Evolutionary conservation across 2,329 filamentous ascomycete genomes (phyloP), one percentile per base, ranked within the genome.

Genomic region (Hypoxylon sp.): DNA sequence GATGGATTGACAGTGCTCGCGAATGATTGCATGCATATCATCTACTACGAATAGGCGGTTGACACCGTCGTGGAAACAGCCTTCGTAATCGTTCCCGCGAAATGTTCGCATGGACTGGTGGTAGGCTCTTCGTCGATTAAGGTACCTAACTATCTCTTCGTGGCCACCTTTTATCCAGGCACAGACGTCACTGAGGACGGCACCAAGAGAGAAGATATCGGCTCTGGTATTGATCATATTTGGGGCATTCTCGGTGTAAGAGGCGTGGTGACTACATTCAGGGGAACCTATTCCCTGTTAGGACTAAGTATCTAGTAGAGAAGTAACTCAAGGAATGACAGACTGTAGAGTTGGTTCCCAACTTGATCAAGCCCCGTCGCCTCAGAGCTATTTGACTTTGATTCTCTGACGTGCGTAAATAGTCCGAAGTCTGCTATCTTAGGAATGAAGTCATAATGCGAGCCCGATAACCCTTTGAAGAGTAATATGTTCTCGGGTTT

Each of bases 381-480:
- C 17, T 69, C 62, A 14, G 17, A 52, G 19, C 60, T 66, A 19
- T 59, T 63, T 5, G 36, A 13, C 17, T 45, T 62, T 5, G 56
- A 63, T 28, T 61, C 51, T 21, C 34, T 60, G 28, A 67, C 51
- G 17, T 66, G 56, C 13, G 61, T 66, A 34, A 65, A 68, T 14
- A 66, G 48, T 2, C 68, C 68, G n/a, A 72, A 72, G 50, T 72
- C 70, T 36, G 68, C 70, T 11, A 72, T 69, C 50, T 71, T 71
- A 13, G 70, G 60, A n/a, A 34, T 14, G 38, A 71, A 71, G 9
- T 72, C 70, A 38, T 65, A 72, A 30, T 30, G 53, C 7, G 68
- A 71, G n/a, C 34, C 45, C 3, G 70, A 66, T 2, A 41, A 4
- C 5, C 65, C 63, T 17, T 63, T 68, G 23, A 60, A 55, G 10